Evolutionary conservation across 768 basidiomycete genomes (phyloP), one percentile per base, ranked within the genome.

Genomic region (Exidia glandulosa): DNA sequence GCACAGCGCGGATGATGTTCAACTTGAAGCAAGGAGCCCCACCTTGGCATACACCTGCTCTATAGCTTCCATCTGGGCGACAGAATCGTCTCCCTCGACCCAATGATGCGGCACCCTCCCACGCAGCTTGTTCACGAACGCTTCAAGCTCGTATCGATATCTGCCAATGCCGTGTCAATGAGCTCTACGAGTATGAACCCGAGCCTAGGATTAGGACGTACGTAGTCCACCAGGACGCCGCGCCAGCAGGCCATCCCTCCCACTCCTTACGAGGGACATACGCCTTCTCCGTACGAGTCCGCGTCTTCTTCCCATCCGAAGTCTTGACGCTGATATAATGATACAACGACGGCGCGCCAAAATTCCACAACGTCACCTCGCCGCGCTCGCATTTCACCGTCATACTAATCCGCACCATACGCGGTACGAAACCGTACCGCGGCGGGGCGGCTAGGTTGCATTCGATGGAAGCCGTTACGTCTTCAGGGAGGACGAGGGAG

Each of bases 141-240:
- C n/a, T n/a, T n/a, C n/a, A n/a, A n/a, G n/a, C n/a, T n/a, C n/a
- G n/a, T n/a, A n/a, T n/a, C n/a, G n/a, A n/a, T n/a, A n/a, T n/a
- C n/a, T n/a, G n/a, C n/a, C n/a, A n/a, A n/a, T n/a, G n/a, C n/a
- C n/a, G n/a, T n/a, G n/a, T n/a, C n/a, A n/a, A n/a, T n/a, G n/a
- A n/a, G n/a, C n/a, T n/a, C n/a, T n/a, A n/a, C n/a, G n/a, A n/a
- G n/a, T n/a, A n/a, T n/a, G n/a, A n/a, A n/a, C n/a, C n/a, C n/a
- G n/a, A n/a, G n/a, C 47, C n/a, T n/a, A n/a, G n/a, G n/a, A n/a
- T n/a, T n/a, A n/a, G n/a, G n/a, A 75, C 68, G 60, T 75, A 79
- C 27, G 82, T 79, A 34, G 79, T 72, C 83, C 83, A 87, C 78
- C 80, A 82, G 9, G 72, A 72, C 67, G 84, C 77, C 23, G 82